Conservation (phyloP, 1,139 yeast species). For the Saccharomyces hybrid region DNA sequence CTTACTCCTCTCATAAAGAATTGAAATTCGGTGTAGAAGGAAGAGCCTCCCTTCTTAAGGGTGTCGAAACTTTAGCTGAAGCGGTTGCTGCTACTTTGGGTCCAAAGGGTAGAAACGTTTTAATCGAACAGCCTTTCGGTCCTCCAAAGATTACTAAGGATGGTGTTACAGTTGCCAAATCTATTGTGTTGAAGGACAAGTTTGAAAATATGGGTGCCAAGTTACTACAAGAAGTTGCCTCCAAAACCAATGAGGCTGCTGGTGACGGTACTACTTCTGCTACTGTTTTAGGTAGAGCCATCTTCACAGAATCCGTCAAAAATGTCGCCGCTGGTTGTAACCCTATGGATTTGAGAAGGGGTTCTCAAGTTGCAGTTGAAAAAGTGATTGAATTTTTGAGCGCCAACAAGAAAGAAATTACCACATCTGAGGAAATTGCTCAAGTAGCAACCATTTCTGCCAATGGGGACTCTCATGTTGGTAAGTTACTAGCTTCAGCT, state of each 20-base stretch:
- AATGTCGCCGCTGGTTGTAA: constrained; percentile 99
- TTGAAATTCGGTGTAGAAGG: constrained; percentile 98
- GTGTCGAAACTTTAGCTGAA: constrained; percentile 94
- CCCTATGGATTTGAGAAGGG: constrained; percentile 99
- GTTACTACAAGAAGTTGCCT: constrained; percentile 93
- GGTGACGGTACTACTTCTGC: constrained; percentile 99
- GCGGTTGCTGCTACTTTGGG: constrained; percentile 97
- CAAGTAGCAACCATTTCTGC: constrained; percentile 99
- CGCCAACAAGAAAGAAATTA: constrained; percentile 89
- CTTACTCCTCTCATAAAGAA: constrained; percentile 76
- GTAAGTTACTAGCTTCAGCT: constrained; percentile 88
- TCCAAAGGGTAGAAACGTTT: constrained; percentile 96
- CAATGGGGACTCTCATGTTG: constrained; percentile 93
- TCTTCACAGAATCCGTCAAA: constrained; percentile 94
- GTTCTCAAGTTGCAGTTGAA: constrained; percentile 97
- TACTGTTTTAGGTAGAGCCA: constrained; percentile 93
- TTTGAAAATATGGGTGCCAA: constrained; percentile 94
- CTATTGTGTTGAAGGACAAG: constrained; percentile 81
- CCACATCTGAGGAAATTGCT: constrained; percentile 95
- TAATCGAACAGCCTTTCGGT: constrained; percentile 95
- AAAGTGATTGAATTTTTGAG: constrained; percentile 88
- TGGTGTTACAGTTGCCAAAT: constrained; percentile 96
- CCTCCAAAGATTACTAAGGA: constrained; percentile 98
- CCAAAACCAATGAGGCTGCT: constrained; percentile 96
- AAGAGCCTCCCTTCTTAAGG: constrained; percentile 90